Evolutionary conservation across 1,284 basidiomycete genomes (phyloP), one percentile per base, ranked within the genome.

Genomic region (Coniferiporia weirii): DNA sequence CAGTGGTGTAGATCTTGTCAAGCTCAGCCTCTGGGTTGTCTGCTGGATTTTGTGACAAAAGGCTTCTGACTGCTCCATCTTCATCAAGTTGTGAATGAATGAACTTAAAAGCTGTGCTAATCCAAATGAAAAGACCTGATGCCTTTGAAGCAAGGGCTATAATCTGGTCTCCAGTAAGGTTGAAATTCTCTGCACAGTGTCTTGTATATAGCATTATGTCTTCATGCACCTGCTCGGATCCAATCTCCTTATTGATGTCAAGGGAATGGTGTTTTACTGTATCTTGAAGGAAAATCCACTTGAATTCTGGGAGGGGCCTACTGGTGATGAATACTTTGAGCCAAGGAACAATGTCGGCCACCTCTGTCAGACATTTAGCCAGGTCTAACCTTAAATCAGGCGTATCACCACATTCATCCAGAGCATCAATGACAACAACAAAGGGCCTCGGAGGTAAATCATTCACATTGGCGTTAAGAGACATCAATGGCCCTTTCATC

Each of bases 291-390:
- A 44, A 54, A 32, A 10, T 7, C 15, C 15, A n/a, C 12, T 34
- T 5, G 27, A 54, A 12, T 9, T 44, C 20, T 20, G 9, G n/a
- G 10, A 10, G 20, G 3, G 10, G 12, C 17, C 22, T 35, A 22
- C 53, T 54, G n/a, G 22, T 46, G 20, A 54, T 34, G n/a, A 54
- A 34, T 7, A 54, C 43, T n/a, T 54, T 54, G 40, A 54, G 53
- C 53, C 53, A 54, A 34, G 53, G 53, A 3, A 35, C 53, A 3
- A 27, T 5, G 3, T 4, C 8, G 5, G 53, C 53, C 9, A 54
- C 3, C 3, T 45, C 1, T 3, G 13, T 17, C 1, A 46, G 3
- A 38, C 4, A 54, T 15, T 32, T 4, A 15, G 22, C 47, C 12
- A 56, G 20, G 1, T 20, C 12, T 5, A 13, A 15, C 20, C 46